Evolutionary conservation across 192 early-diverging fungal species (phyloP), one percentile per base, ranked within the genome.

Genomic region (Podila clonocystis): DNA sequence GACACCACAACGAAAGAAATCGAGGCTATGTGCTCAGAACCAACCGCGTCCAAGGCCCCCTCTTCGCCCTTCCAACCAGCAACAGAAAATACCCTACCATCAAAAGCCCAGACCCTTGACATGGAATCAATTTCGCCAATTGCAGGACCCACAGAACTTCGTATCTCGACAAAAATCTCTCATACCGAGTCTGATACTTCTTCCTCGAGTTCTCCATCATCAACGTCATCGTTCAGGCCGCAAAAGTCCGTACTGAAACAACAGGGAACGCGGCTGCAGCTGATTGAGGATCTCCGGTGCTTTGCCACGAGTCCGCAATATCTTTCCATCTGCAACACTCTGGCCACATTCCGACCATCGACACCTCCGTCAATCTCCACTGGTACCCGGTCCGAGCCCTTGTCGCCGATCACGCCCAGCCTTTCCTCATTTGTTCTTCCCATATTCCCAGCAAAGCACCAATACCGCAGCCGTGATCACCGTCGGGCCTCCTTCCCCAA

Each of bases 401-500:
- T 63, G 30, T 72, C 76, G 9, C 76, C 76, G n/a, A 38, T 31
- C 22, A 20, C 50, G 3, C 12, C 60, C n/a, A 62, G 8, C 12
- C 1, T 29, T 2, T 24, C 59, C 3, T 13, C 70, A 1, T 67
- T 72, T 24, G 22, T 67, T 15, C 15, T 72, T 28, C 76, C 63
- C 9, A 67, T 72, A 36, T 72, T 72, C 59, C 69, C 75, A 1
- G 57, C 70, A 9, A 79, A 72, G 26, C 72, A 68, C 63, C 69
- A 79, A 22, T 79, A 72, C 63, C 76, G 76, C 26, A 63, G 60
- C 34, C 50, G 63, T 58, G 76, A 79, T 60, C 76, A 60, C 28
- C 76, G 76, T 11, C 67, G 76, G 2, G 65, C 76, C 11, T 79
- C 76, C 15, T 79, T 79, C 65, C 76, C 76, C 9, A 79, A 79